Conservation (phyloP, 2,329 filamentous ascomycete species). For the Verticillium isaacii region DNA sequence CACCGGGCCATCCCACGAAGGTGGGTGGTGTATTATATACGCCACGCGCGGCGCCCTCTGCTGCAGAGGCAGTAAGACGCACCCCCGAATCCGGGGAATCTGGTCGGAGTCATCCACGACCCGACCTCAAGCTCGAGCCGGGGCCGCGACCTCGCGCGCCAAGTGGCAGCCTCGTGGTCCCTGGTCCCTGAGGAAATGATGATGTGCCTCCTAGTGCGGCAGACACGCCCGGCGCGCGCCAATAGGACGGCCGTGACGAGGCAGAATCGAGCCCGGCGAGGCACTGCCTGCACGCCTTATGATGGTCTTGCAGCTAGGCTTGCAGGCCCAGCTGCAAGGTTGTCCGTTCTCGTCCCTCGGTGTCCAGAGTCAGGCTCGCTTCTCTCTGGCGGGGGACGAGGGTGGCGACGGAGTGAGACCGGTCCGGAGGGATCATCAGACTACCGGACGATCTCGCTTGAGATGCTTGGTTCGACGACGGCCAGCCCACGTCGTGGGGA, state of each 20-base stretch:
- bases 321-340: background rate
- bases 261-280: background rate
- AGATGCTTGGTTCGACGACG: background rate
- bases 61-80: background rate
- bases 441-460: background rate
- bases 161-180: background rate
- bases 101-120: background rate
- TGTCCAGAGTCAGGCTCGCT: background rate
- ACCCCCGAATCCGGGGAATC: background rate
- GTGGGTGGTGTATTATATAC: background rate
- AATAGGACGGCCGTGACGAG: background rate
- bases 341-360: background rate
- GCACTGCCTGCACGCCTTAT: background rate
- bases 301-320: background rate
- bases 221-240: background rate
- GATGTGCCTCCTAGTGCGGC: background rate
- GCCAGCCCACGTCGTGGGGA: background rate
- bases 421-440: background rate
- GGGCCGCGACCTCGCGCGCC: background rate
- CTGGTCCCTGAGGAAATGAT: background rate
- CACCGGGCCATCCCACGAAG: background rate
- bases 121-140: background rate
- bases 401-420: background rate
- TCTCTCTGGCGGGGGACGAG: background rate
- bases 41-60: background rate